Evolutionary conservation across 2,329 filamentous ascomycete genomes (phyloP).

Genomic region (Xylariaceae sp.): DNA sequence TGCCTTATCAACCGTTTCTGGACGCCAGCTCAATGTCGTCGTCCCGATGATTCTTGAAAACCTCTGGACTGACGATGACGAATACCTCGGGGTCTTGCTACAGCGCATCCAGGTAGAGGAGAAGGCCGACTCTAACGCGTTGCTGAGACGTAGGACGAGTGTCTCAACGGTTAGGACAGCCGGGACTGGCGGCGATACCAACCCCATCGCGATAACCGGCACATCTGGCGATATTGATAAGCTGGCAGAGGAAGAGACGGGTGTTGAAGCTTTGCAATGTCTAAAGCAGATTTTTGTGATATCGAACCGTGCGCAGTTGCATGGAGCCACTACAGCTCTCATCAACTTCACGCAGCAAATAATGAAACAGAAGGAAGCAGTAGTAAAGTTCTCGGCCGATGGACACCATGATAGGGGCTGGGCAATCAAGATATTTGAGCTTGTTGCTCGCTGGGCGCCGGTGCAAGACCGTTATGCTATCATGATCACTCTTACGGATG

Average conservation of each 20-base stretch:
- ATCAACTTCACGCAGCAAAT: constrained; percentile 69
- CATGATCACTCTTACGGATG: constrained; percentile 75
- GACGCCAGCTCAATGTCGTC: constrained; percentile 71
- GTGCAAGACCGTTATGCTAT: constrained; percentile 94
- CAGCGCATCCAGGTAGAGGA: constrained; percentile 65
- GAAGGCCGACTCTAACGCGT: constrained; percentile 61
- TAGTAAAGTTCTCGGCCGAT: constrained; percentile 47
- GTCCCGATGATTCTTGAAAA: constrained; percentile 86
- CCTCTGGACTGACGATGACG: constrained; percentile 69
- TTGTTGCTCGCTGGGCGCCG: constrained; percentile 81
- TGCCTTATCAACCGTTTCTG: constrained; percentile 68
- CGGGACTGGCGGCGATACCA: constrained; percentile 60
- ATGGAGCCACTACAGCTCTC: constrained; percentile 68
- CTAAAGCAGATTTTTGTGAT: constrained; percentile 80
- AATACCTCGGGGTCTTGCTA: constrained; percentile 65
- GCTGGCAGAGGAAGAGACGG: constrained; percentile 83
- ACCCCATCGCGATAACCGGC: constrained; percentile 69
- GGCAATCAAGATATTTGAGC: constrained; percentile 77
- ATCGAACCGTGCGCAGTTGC: constrained; percentile 78
- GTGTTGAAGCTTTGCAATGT: constrained; percentile 78
- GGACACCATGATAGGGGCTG: constrained; percentile 57
- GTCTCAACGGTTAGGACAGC: constrained; percentile 71
- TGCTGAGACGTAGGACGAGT: constrained; percentile 68
- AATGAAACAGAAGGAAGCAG: constrained; percentile 47
- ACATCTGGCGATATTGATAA: constrained; percentile 85